Evolutionary conservation across 192 early-diverging fungal species (phyloP).

Genomic region (Coemansia sp.): DNA sequence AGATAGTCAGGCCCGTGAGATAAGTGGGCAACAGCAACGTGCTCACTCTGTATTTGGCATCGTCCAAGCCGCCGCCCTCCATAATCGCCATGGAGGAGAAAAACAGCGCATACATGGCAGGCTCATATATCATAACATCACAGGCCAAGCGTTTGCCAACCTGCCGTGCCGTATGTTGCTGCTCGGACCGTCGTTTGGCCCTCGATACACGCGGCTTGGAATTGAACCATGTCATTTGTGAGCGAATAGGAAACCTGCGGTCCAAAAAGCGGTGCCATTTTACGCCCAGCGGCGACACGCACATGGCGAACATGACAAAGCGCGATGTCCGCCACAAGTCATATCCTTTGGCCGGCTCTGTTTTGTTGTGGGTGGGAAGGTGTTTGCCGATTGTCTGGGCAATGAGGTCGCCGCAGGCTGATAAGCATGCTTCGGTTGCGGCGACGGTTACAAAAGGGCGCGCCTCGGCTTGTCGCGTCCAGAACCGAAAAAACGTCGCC

Average conservation of each 20-base stretch:
- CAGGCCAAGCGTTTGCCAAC: constrained; percentile 46
- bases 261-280: constrained; percentile 55
- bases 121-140: constrained; percentile 49
- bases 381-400: constrained; percentile 48
- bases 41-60: constrained; percentile 30
- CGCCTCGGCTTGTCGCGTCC: constrained; percentile 54
- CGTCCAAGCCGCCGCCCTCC: constrained; percentile 42
- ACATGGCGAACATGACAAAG: constrained; percentile 47
- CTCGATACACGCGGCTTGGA: constrained; percentile 11
- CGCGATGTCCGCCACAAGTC: constrained; percentile 47
- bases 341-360: constrained; percentile 19
- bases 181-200: constrained; percentile 37
- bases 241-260: constrained; percentile 46
- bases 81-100: constrained; percentile 52
- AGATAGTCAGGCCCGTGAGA: constrained; percentile 56
- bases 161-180: constrained; percentile 27
- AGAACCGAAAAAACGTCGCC: constrained; percentile 54
- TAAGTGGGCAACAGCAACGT: constrained; percentile 43
- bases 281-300: constrained; percentile 50
- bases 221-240: constrained; percentile 50
- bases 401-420: constrained; percentile 52
- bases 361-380: constrained; percentile 8
- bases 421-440: constrained; percentile 50
- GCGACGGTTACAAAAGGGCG: constrained; percentile 54
- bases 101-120: constrained; percentile 44